phyloP scores from a whole-genome alignment of 345 rosid genomes.

The Eucalyptus sp. region DNA sequence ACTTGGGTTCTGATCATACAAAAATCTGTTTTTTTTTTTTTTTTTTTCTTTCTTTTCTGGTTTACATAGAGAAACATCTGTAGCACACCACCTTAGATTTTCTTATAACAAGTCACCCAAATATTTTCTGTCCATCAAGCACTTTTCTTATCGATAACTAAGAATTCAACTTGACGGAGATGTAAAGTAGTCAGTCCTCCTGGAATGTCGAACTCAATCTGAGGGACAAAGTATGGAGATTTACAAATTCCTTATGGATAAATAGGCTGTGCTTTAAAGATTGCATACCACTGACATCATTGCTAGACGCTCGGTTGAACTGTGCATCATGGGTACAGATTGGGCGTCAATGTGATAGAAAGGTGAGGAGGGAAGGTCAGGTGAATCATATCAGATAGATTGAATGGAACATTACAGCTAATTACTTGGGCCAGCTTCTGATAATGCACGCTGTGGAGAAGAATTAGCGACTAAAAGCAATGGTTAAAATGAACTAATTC shows the following conservation, averaged over 20 bases:
- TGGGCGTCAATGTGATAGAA: background rate
- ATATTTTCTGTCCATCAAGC: background rate
- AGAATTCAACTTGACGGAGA: background rate
- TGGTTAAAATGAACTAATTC: background rate
- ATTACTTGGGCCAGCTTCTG: background rate
- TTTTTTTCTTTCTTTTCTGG: too few relatives aligned
- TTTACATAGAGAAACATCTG: background rate
- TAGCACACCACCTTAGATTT: background rate
- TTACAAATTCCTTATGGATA: background rate
- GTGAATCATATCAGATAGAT: background rate
- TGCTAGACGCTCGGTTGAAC: background rate
- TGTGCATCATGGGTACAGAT: background rate
- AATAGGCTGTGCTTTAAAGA: background rate
- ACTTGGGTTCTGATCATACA: background rate
- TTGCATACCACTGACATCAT: background rate
- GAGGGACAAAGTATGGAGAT: background rate
- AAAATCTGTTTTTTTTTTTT: background rate
- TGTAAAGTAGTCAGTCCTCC: background rate
- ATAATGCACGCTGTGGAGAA: background rate
- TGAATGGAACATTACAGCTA: background rate
- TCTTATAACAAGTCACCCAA: background rate
- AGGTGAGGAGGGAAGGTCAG: background rate
- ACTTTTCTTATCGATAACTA: background rate
- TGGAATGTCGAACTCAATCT: background rate
- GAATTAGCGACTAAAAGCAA: background rate